Percentiles rank a stretch among this genome's conserved stretches.
Evolutionary conservation across 140 eudicot genomes (phyloP).

Genomic region (Flaveria floridana): DNA sequence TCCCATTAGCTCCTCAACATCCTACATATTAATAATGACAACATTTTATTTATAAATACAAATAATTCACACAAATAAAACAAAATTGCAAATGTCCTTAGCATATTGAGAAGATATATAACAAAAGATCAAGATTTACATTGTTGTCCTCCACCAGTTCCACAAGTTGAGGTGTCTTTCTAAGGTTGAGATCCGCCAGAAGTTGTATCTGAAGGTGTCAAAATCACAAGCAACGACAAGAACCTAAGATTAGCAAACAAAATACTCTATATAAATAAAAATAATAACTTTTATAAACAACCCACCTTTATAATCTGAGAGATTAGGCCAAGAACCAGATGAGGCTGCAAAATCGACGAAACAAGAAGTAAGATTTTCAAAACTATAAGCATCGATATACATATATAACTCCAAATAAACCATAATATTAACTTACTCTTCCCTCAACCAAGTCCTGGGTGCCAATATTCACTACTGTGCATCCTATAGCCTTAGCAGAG

Average conservation of each 20-base stretch:
- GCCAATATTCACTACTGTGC: constrained; percentile 92
- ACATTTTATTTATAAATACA: constrained; percentile 1
- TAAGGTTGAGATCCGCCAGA: constrained; percentile 92
- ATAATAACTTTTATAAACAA: neutral
- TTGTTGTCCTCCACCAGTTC: constrained; percentile 85
- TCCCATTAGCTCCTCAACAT: constrained; percentile 91
- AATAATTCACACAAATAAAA: constrained; percentile 14
- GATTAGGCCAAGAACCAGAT: constrained; percentile 85
- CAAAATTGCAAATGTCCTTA: neutral
- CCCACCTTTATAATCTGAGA: constrained; percentile 92
- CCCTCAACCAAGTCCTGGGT: constrained; percentile 86
- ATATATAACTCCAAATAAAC: constrained; percentile 3
- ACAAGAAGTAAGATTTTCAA: neutral
- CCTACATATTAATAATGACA: constrained; percentile 45
- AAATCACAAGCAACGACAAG: constrained; percentile 6
- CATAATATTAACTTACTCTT: constrained; percentile 49
- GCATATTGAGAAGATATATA: neutral
- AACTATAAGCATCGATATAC: constrained; percentile 3
- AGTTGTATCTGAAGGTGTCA: constrained; percentile 70
- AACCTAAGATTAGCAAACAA: constrained; percentile 18
- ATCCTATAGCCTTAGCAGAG: constrained; percentile 97
- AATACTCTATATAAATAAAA: neutral
- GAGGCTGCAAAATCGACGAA: constrained; percentile 63
- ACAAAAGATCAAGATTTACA: constrained; percentile 38
- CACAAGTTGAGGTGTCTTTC: constrained; percentile 94